phyloP scores from a whole-genome alignment of 495 filamentous ascomycete species.

The Margaritispora aquatica region DNA sequence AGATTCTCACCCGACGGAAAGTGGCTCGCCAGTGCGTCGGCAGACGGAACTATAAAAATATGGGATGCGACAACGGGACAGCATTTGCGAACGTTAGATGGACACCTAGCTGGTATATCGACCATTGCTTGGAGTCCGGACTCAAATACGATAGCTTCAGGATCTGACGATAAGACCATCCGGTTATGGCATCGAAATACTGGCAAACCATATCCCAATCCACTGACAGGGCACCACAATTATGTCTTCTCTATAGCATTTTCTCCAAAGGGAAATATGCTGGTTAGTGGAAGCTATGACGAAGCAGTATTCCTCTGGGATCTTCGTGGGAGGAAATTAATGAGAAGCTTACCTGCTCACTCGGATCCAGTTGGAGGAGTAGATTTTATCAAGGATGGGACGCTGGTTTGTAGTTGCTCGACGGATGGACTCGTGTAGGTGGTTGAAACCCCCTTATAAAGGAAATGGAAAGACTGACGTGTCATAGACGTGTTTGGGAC shows the following conservation, averaged over 20 bases:
- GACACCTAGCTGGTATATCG: slow-evolving; percentile 86
- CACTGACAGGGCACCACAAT: slow-evolving; percentile 84
- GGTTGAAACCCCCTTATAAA: background rate
- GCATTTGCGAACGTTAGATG: slow-evolving; percentile 81
- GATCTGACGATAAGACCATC: slow-evolving; percentile 94
- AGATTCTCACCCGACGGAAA: slow-evolving; percentile 84
- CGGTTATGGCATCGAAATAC: slow-evolving; percentile 84
- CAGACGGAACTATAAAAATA: slow-evolving; percentile 82
- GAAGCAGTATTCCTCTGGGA: slow-evolving; percentile 98
- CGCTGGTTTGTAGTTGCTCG: slow-evolving; percentile 81
- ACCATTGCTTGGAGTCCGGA: slow-evolving; percentile 90
- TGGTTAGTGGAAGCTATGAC: slow-evolving; percentile 91
- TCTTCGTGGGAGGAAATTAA: slow-evolving; percentile 71
- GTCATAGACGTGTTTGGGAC: slow-evolving; percentile 75
- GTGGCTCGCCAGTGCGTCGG: slow-evolving; percentile 86
- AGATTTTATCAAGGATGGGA: slow-evolving; percentile 88
- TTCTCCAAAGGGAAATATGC: slow-evolving; percentile 92
- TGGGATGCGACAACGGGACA: slow-evolving; percentile 78
- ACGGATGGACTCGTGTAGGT: slow-evolving; percentile 79
- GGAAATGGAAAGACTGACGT: background rate
- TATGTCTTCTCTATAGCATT: slow-evolving; percentile 93
- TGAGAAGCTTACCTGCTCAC: slow-evolving; percentile 90
- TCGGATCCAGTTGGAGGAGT: slow-evolving; percentile 92
- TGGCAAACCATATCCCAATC: slow-evolving; percentile 44
- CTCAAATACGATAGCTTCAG: slow-evolving; percentile 76